Conservation (phyloP, 2,329 filamentous ascomycete genomes). For the Neospermospora avenae region DNA sequence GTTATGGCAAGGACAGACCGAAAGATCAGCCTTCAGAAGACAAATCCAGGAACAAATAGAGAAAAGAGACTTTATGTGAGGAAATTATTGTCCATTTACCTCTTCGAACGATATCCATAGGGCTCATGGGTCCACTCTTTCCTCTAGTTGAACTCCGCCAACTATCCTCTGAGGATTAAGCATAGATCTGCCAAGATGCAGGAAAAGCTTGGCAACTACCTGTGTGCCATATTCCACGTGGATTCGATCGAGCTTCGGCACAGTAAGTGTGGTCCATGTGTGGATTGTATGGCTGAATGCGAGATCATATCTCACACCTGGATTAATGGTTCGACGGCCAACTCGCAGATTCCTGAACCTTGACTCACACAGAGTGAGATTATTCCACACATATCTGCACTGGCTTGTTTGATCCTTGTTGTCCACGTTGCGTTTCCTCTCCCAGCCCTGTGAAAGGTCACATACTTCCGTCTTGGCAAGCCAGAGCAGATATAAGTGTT, state of each 20-base stretch:
- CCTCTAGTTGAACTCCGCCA: not conserved
- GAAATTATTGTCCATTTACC: not conserved
- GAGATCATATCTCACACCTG: not conserved
- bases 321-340: not conserved
- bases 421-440: not conserved
- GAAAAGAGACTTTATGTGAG: not conserved
- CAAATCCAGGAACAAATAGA: not conserved
- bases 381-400: not conserved
- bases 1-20: not conserved
- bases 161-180: not conserved
- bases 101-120: not conserved
- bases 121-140: not conserved
- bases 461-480: not conserved
- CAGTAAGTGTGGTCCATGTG: not conserved
- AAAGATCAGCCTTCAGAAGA: not conserved
- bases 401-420: not conserved
- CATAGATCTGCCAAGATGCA: slow-evolving; percentile 2
- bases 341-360: not conserved
- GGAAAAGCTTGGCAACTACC: not conserved
- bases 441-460: not conserved
- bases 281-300: not conserved
- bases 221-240: not conserved
- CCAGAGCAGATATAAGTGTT: not conserved
- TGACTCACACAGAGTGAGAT: not conserved
- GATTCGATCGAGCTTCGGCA: not conserved